A percentile compares a stretch with the other conserved stretches of the same genome.
These are phyloP conservation scores for Hygrophila difformis DNA, from an alignment of 257 asterid species.

Conservation along the genomic window DNA sequence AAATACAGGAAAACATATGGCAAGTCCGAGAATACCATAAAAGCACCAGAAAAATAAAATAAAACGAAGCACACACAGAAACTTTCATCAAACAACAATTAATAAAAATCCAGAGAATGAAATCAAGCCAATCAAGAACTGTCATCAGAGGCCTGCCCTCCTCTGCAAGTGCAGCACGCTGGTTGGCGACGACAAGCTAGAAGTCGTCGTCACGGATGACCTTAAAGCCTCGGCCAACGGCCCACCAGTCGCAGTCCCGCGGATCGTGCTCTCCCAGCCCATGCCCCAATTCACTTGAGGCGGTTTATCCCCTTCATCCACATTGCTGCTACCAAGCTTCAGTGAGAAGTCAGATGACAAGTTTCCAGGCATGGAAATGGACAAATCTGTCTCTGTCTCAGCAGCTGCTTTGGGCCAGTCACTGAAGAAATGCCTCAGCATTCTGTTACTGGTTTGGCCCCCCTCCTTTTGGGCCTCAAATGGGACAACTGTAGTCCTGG, in stretches of 20 bases:
- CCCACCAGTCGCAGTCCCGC: constrained; percentile 39
- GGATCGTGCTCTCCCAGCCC: constrained; percentile 35
- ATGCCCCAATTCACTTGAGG: constrained; percentile 29
- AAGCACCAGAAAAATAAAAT: no score
- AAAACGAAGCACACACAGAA: no score
- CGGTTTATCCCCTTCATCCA: constrained; percentile 24
- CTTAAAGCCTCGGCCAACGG: constrained; percentile 88
- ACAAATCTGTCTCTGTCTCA: constrained; percentile 31
- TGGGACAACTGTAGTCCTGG: constrained; percentile 24
- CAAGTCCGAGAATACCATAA: no score
- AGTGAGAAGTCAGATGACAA: constrained; percentile 57
- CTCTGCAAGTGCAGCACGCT: constrained; percentile 54
- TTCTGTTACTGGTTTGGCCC: constrained; percentile 26
- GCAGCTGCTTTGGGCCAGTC: constrained; percentile 65
- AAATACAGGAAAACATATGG: no score
- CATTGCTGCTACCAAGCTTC: constrained; percentile 59
- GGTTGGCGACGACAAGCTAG: constrained; percentile 42
- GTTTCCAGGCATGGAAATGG: constrained; percentile 55
- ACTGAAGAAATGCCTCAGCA: constrained; percentile 63
- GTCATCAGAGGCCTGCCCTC: constrained; percentile 24
- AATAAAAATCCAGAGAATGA: no score
- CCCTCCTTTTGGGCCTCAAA: constrained; percentile 18
- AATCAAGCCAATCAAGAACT: constrained; percentile 17
- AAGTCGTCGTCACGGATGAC: constrained; percentile 35
- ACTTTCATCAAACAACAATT: no score